A percentile compares a stretch with the other conserved stretches of the same genome.
Conservation (phyloP, 2,329 filamentous ascomycete genomes). For the Teratosphaeria viscida region DNA sequence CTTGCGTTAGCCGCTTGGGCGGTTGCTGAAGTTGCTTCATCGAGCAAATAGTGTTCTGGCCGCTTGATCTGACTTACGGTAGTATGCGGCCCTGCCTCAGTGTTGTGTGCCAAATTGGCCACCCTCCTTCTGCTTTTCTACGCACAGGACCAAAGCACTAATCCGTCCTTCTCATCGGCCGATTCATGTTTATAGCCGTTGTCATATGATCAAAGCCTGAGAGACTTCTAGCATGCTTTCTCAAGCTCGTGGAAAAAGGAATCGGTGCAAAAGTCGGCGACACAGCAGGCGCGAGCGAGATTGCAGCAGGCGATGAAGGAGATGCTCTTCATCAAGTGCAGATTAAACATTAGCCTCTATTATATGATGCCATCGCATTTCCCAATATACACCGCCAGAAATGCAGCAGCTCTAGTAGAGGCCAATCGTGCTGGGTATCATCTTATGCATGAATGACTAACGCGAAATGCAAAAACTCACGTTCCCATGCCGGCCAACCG, state of each 20-base stretch:
- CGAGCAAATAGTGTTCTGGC: background rate
- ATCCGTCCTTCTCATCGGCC: background rate
- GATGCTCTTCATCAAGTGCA: background rate
- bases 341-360: background rate
- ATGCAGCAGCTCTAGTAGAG: background rate
- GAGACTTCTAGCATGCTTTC: background rate
- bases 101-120: background rate
- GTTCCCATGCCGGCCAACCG: background rate
- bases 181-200: background rate
- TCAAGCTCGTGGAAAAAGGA: background rate
- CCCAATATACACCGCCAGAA: background rate
- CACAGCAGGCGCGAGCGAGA: background rate
- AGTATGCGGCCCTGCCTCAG: background rate
- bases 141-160: background rate
- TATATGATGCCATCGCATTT: background rate
- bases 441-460: background rate
- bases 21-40: background rate
- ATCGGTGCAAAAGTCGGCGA: background rate
- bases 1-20: background rate
- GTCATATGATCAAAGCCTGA: background rate
- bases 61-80: background rate
- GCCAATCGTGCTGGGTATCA: background rate
- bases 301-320: background rate
- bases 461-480: background rate
- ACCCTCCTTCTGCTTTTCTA: background rate